A percentile compares a stretch with the other conserved stretches of the same genome.
phyloP scores from a whole-genome alignment of 108 stramenopile species.

The Skeletonema marinoi region DNA sequence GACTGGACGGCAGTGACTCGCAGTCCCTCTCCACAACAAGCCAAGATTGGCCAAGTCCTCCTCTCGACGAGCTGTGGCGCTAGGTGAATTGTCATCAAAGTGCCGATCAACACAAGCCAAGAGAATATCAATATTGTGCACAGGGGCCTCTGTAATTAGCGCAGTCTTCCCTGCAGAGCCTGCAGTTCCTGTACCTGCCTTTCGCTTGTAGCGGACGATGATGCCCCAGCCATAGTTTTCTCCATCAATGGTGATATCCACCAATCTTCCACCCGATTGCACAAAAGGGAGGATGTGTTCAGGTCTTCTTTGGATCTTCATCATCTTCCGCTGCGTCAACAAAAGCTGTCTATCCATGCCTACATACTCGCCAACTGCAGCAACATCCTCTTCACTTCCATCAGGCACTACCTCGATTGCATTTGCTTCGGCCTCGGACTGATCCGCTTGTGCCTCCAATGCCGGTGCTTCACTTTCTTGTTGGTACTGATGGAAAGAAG shows the following conservation, averaged over 20 bases:
- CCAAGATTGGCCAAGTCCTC: slow-evolving; percentile 71
- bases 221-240: slow-evolving; percentile 93
- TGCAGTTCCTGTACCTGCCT: slow-evolving; percentile 66
- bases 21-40: slow-evolving; percentile 78
- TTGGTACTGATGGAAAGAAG: slow-evolving; percentile 97
- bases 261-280: slow-evolving; percentile 78
- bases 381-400: slow-evolving; percentile 59
- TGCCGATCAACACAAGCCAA: slow-evolving; percentile 80
- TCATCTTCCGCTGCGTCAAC: slow-evolving; percentile 73
- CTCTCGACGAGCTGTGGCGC: slow-evolving; percentile 45
- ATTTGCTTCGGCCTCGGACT: slow-evolving; percentile 68
- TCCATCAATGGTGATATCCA: slow-evolving; percentile 80
- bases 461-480: slow-evolving; percentile 91
- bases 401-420: slow-evolving; percentile 59
- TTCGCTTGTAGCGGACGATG: slow-evolving; percentile 71
- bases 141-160: slow-evolving; percentile 47
- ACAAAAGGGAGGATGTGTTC: slow-evolving; percentile 92
- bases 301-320: slow-evolving; percentile 83
- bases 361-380: slow-evolving; percentile 78
- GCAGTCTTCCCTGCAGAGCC: slow-evolving; percentile 75
- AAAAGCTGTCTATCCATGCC: slow-evolving; percentile 83
- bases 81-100: slow-evolving; percentile 58
- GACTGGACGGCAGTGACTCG: slow-evolving; percentile 63
- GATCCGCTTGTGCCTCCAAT: slow-evolving; percentile 68
- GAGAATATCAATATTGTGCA: slow-evolving; percentile 81